Evolutionary conservation across 306 rosid species (phyloP).

Genomic region (Senna siamea): DNA sequence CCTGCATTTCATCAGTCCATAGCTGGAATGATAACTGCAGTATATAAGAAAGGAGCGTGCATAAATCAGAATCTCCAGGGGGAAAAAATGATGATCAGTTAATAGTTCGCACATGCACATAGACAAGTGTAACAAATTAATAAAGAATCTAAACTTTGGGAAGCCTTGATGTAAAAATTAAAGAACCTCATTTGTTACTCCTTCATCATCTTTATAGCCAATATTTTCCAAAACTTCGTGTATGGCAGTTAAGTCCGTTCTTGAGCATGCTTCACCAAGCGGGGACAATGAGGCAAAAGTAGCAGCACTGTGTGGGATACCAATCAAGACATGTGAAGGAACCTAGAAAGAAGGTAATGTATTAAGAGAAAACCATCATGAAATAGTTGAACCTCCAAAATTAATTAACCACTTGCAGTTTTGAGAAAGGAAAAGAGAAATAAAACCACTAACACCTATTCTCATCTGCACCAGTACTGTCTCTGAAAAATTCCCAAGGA

Average conservation of each 20-base stretch:
- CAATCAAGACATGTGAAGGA: slow-evolving; percentile 56
- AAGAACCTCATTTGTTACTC: slow-evolving; percentile 57
- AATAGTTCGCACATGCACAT: neutral
- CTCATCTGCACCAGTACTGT: no score
- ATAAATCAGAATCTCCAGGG: neutral
- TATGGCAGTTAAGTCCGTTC: slow-evolving; percentile 57
- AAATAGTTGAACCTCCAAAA: slow-evolving; percentile 1
- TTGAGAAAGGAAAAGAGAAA: neutral
- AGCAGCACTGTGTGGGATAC: slow-evolving; percentile 48
- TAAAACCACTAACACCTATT: no score
- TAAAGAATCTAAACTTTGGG: neutral
- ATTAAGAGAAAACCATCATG: neutral
- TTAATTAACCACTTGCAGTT: neutral
- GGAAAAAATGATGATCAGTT: neutral
- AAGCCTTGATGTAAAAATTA: neutral
- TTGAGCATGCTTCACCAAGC: slow-evolving; percentile 62
- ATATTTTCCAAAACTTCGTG: slow-evolving; percentile 59
- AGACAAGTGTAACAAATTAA: neutral
- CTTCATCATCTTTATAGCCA: slow-evolving; percentile 61
- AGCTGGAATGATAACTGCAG: slow-evolving; percentile 61
- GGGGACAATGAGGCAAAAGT: slow-evolving; percentile 51
- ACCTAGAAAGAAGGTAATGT: slow-evolving; percentile 33
- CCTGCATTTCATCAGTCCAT: slow-evolving; percentile 67
- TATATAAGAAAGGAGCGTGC: neutral
- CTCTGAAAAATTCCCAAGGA: no score